These are phyloP conservation scores for Cystobasidium slooffiae DNA, from an alignment of 1,284 basidiomycete species.

Conservation along the genomic window DNA sequence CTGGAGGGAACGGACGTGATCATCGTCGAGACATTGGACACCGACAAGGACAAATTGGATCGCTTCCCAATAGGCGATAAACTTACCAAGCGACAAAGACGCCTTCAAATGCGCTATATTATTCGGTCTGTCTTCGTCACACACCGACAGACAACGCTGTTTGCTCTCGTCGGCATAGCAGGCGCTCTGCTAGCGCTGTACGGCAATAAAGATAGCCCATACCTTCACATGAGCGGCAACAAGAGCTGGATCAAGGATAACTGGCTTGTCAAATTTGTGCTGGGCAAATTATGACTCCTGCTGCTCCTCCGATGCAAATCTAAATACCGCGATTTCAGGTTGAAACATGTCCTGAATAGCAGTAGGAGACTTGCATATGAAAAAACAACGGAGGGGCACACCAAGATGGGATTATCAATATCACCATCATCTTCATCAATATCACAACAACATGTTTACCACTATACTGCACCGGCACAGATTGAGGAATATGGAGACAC, in stretches of 20 bases:
- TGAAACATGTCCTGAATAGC: constrained; percentile 1
- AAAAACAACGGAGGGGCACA: constrained; percentile 11
- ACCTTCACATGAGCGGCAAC: neutral
- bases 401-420: neutral
- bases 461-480: neutral
- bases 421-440: neutral
- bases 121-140: constrained; percentile 9
- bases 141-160: constrained; percentile 13
- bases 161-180: constrained; percentile 43
- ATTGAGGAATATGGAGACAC: neutral
- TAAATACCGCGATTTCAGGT: constrained; percentile 2
- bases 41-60: constrained; percentile 31
- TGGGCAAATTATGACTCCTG: constrained; percentile 35
- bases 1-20: constrained; percentile 45
- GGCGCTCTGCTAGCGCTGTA: constrained; percentile 44
- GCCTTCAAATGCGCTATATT: constrained; percentile 24
- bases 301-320: constrained; percentile 32
- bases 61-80: constrained; percentile 32
- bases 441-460: neutral
- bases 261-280: constrained; percentile 19
- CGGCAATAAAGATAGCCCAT: constrained; percentile 11
- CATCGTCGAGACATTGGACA: constrained; percentile 21
- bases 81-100: constrained; percentile 13
- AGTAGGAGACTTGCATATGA: constrained; percentile 10
- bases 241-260: constrained; percentile 22